These are phyloP conservation scores for Ophiostoma angusticollis DNA, from an alignment of 2,329 filamentous ascomycete species.

Conservation along the genomic window DNA sequence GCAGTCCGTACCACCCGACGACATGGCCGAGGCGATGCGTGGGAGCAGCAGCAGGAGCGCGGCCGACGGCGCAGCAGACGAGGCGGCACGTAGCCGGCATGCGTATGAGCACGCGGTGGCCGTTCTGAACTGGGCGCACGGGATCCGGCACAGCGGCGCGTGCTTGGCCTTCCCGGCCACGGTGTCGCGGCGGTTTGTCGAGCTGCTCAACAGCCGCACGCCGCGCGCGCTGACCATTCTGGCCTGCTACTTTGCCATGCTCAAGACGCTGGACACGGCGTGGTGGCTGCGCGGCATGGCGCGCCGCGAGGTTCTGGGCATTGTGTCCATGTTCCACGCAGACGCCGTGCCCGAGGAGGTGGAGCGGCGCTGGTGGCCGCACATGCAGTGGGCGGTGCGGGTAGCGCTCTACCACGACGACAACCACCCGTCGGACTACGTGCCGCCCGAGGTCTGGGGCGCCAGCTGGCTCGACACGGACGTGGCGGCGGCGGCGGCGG, in stretches of 20 bases:
- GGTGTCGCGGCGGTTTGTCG: conserved; percentile 47
- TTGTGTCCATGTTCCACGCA: conserved; percentile 45
- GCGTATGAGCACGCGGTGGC: conserved; percentile 53
- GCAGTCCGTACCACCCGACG: too few relatives aligned
- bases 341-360: conserved; percentile 31
- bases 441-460: conserved; percentile 42
- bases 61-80: conserved; percentile 11
- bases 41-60: conserved; percentile 20
- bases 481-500: neutral
- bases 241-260: conserved; percentile 52
- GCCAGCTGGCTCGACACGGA: neutral
- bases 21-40: conserved; percentile 18
- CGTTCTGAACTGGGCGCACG: conserved; percentile 53
- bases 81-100: conserved; percentile 30
- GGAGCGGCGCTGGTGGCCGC: conserved; percentile 42
- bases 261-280: conserved; percentile 46
- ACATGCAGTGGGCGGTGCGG: conserved; percentile 47
- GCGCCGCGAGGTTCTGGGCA: conserved; percentile 50
- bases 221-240: conserved; percentile 51
- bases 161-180: conserved; percentile 52
- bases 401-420: conserved; percentile 44
- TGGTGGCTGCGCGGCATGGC: conserved; percentile 63
- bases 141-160: conserved; percentile 44
- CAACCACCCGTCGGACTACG: conserved; percentile 30
- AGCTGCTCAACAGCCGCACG: conserved; percentile 43